A percentile compares a stretch with the other conserved stretches of the same genome.
Conservation (phyloP, 1,284 basidiomycete species). For the Polyporus tsugae region DNA sequence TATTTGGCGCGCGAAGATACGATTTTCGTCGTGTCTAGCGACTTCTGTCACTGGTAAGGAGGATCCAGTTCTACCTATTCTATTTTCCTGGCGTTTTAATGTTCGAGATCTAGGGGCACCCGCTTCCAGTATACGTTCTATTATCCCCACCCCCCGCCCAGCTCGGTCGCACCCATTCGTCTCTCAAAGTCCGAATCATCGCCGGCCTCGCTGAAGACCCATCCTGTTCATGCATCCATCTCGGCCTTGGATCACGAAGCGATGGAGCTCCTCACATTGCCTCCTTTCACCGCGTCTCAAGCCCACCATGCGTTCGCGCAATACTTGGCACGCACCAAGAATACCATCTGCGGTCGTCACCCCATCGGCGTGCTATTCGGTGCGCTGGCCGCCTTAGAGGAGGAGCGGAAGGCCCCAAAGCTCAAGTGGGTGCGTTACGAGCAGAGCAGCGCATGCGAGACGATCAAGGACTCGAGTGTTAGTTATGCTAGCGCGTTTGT, state of each 20-base stretch:
- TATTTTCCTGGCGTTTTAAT: not conserved
- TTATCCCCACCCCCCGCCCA: constrained; percentile 73
- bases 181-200: constrained; percentile 56
- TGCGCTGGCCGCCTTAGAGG: constrained; percentile 72
- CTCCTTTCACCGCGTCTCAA: constrained; percentile 57
- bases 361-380: constrained; percentile 94
- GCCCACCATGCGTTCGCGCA: constrained; percentile 74
- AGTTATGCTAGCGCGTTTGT: constrained; percentile 94
- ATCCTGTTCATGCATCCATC: constrained; percentile 78
- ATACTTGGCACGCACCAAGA: constrained; percentile 87
- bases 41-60: constrained; percentile 96
- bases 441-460: constrained; percentile 85
- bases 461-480: constrained; percentile 85
- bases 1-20: constrained; percentile 83
- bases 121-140: constrained; percentile 94
- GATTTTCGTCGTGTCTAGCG: constrained; percentile 91
- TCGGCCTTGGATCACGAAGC: constrained; percentile 80
- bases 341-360: constrained; percentile 97
- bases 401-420: constrained; percentile 50
- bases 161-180: constrained; percentile 54
- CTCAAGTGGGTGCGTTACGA: constrained; percentile 90
- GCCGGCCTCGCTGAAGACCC: constrained; percentile 47
- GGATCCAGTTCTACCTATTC: not conserved
- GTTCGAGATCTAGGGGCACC: constrained; percentile 69
- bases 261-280: constrained; percentile 75